These are phyloP conservation scores for Heterobasidion occidentale DNA, from an alignment of 1,284 basidiomycete genomes.

Conservation along the genomic window DNA sequence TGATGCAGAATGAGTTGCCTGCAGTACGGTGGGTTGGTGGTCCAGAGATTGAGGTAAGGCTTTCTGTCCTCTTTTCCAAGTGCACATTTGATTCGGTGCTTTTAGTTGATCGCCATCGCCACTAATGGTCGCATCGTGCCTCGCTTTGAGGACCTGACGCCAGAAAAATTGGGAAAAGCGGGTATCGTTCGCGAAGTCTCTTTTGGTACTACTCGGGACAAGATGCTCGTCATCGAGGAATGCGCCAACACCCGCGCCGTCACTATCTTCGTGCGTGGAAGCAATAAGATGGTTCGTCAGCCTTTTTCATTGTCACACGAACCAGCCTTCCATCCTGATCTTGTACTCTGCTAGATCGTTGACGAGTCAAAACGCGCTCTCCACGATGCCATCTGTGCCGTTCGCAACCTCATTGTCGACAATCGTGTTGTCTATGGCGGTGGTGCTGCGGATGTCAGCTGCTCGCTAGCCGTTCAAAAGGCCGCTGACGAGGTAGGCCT, in stretches of 20 bases:
- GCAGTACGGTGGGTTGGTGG: conserved; percentile 99
- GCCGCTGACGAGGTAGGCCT: conserved; percentile 82
- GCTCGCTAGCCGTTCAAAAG: conserved; percentile 86
- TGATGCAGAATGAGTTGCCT: conserved; percentile 97
- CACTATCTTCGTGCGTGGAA: conserved; percentile 94
- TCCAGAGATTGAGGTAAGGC: conserved; percentile 89
- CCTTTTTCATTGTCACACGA: neutral
- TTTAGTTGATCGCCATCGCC: conserved; percentile 92
- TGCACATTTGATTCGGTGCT: neutral
- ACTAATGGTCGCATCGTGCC: conserved; percentile 98
- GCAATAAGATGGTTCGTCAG: conserved; percentile 90
- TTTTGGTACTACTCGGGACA: conserved; percentile 96
- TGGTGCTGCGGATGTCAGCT: conserved; percentile 96
- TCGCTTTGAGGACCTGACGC: conserved; percentile 90
- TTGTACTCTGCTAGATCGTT: conserved; percentile 65
- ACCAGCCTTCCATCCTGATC: neutral
- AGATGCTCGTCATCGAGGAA: conserved; percentile 99
- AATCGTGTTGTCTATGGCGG: conserved; percentile 98
- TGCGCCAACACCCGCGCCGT: conserved; percentile 96
- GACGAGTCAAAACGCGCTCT: conserved; percentile 97
- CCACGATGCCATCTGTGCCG: conserved; percentile 96
- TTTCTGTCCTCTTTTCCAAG: neutral
- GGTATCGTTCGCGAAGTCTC: conserved; percentile 91
- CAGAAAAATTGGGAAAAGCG: conserved; percentile 89
- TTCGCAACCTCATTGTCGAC: conserved; percentile 92